A percentile compares a stretch with the other conserved stretches of the same genome.
Evolutionary conservation across 345 rosid species (phyloP).

Genomic region (Heritiera fomes): DNA sequence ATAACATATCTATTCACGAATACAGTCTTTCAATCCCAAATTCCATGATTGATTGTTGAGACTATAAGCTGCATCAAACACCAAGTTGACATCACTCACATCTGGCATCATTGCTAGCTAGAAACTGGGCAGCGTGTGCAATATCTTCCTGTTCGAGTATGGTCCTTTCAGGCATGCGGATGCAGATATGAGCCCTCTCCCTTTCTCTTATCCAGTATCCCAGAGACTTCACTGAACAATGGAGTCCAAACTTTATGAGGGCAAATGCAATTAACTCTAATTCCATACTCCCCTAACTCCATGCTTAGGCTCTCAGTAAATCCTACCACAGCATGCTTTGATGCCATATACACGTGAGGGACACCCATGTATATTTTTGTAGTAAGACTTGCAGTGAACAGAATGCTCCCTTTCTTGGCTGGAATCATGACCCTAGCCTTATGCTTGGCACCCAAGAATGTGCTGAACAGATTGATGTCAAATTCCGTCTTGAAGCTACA

Average conservation of each 20-base stretch:
- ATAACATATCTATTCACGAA: no score
- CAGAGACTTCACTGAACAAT: neutral
- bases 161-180: slow-evolving; percentile 38
- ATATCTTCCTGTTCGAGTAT: slow-evolving; percentile 43
- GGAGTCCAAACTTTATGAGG: neutral
- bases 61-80: slow-evolving; percentile 50
- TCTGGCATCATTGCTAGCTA: slow-evolving; percentile 52
- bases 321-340: neutral
- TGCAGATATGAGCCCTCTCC: slow-evolving; percentile 17
- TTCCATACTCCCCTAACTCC: neutral
- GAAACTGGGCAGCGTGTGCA: slow-evolving; percentile 49
- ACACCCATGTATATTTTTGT: neutral
- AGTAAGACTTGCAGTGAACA: slow-evolving; percentile 23
- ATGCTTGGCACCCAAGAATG: slow-evolving; percentile 36
- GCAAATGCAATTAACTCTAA: neutral
- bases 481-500: neutral
- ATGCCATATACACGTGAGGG: neutral
- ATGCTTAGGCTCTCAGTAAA: neutral
- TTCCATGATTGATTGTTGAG: slow-evolving; percentile 35
- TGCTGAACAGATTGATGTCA: slow-evolving; percentile 21
- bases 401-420: slow-evolving; percentile 12
- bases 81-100: slow-evolving; percentile 53
- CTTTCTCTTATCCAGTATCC: neutral
- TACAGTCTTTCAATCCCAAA: neutral
- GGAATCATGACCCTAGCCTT: slow-evolving; percentile 38